Evolutionary conservation across 2,329 filamentous ascomycete species (phyloP).

Genomic region (Rasamsonia emersonii): DNA sequence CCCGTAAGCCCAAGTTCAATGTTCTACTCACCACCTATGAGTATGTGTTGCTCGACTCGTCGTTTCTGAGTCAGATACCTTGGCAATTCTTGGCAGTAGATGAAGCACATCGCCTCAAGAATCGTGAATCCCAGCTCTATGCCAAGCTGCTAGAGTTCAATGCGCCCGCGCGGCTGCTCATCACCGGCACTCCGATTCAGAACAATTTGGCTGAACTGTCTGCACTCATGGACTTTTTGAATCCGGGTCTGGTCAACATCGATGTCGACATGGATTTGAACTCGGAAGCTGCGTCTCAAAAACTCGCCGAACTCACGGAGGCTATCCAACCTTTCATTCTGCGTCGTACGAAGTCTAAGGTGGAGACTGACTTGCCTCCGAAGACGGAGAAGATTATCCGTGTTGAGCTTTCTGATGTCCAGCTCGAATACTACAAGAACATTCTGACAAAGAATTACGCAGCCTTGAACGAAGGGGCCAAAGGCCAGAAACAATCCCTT

Average conservation of each 20-base stretch:
- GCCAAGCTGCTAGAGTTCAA: constrained; percentile 76
- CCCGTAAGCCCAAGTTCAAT: constrained; percentile 88
- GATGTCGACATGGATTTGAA: constrained; percentile 84
- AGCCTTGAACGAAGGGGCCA: constrained; percentile 80
- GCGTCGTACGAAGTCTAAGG: constrained; percentile 91
- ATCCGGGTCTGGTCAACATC: constrained; percentile 85
- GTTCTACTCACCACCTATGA: constrained; percentile 97
- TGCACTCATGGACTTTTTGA: constrained; percentile 89
- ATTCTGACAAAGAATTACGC: constrained; percentile 95
- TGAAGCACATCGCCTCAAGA: constrained; percentile 94
- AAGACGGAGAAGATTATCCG: constrained; percentile 99
- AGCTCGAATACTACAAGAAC: constrained; percentile 98
- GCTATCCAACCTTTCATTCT: constrained; percentile 91
- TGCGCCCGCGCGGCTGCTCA: constrained; percentile 79
- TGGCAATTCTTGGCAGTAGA: constrained; percentile 97
- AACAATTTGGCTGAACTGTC: constrained; percentile 92
- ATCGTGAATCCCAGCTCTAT: constrained; percentile 90
- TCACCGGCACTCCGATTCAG: constrained; percentile 94
- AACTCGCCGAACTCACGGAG: constrained; percentile 75
- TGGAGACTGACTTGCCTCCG: constrained; percentile 89
- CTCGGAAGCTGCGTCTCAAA: constrained; percentile 72
- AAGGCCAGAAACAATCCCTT: constrained; percentile 86
- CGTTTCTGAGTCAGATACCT: constrained; percentile 81
- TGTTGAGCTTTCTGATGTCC: constrained; percentile 90
- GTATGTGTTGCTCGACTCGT: constrained; percentile 79